Evolutionary conservation across 371 early-diverging fungal genomes (phyloP), one percentile per base, ranked within the genome.

Genomic region (Basidiobolus meristosporus): DNA sequence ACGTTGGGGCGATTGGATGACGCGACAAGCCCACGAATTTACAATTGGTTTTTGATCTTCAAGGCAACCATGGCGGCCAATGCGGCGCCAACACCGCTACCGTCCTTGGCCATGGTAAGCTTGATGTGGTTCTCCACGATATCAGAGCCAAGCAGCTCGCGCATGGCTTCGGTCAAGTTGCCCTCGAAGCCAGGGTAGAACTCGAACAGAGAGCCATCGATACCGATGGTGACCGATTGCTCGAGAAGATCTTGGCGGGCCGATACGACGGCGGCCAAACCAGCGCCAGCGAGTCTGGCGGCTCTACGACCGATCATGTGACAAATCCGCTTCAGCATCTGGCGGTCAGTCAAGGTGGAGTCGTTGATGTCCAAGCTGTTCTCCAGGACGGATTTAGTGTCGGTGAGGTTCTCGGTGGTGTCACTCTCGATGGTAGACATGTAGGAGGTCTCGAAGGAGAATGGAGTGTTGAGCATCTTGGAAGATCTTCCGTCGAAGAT

Each of bases 301-400:
- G 95, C 80, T 33, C 95, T 79, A 31, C 62, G 70, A 21, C 90
- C 93, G 3, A 97, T 77, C 46, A 86, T 57, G 41, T 83, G 72
- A 51, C 89, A 86, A 6, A 92, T 69, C 45, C 63, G 65, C 54
- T 81, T 73, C 50, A 90, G 78, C 30, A 84, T 66, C 37, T 73
- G 66, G 22, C 90, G 72, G 59, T 92, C 95, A 2, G 60, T 47
- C 4, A 75, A 60, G 1, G 82, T 69, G 10, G 90, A 73, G 29
- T 44, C 32, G 3, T 63, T 60, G 17, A 85, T 45, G 30, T 64
- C 65, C 38, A 88, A 57, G 29, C 77, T 67, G 18, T 34, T 18
- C 18, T 34, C 34, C 16, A 34, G 34, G 14, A 34, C 34, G 14
- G 16, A 4, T 7, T 18, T 14, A 7, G 34, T 34, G 14, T 18